Evolutionary conservation across 352 stramenopile species (phyloP), one percentile per base, ranked within the genome.

Genomic region (Globisporangium recalcitrans): DNA sequence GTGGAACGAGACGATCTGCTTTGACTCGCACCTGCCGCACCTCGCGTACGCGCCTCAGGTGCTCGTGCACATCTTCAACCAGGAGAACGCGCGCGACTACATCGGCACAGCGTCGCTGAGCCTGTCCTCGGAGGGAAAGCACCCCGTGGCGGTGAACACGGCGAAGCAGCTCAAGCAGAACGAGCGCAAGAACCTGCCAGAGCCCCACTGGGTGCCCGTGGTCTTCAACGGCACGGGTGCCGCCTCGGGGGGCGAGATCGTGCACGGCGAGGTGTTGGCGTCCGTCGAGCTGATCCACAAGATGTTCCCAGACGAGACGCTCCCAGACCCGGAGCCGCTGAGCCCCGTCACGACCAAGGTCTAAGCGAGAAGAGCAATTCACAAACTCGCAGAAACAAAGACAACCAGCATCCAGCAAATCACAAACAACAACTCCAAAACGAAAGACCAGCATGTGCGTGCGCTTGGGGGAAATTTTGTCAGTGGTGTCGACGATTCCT

Each of bases 11-110:
- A 90, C 78, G 26, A 73, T 90, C 11, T 77, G 77, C 62, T 84
- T 93, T 14, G 78, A 93, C 64, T 72, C 87, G 47, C 84, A 89
- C 60, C 62, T 95, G 62, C 82, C 82, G 19, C 60, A 77, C 22
- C 65, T 84, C 22, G 52, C 60, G 47, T 78, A 82, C 53, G 78
- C 78, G 31, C 76, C 80, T 44, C 80, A 80, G 52, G 78, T 90
- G 51, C 63, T 90, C 22, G 61, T 91, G 52, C 82, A 87, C 52
- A 57, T 91, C 21, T 72, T 73, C 63, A 77, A 87, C 36, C 67
- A 80, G n/a, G 61, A 61, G 27, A 71, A 60, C 27, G 65, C 68
- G 11, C 60, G 60, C 8, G 60, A 76, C 59, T 87, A 80, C 65
- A 73, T 85, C 16, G 74, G 75, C 48, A 82, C 71, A 9, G 61